Evolutionary conservation across 192 early-diverging fungal species (phyloP).

Genomic region (Radiomyces spectabilis): DNA sequence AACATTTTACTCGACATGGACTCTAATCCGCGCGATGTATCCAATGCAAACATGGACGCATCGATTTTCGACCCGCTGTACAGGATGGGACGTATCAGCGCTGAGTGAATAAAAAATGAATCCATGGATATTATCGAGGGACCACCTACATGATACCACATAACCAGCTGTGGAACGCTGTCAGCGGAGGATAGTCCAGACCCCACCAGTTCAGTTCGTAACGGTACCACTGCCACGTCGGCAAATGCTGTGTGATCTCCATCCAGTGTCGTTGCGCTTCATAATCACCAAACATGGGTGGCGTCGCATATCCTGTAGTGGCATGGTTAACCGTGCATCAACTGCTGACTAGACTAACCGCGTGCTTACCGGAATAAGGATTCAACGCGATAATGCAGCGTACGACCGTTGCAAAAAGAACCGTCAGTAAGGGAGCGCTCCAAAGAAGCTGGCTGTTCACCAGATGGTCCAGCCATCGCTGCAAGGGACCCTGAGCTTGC

Average conservation of each 20-base stretch:
- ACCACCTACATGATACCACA: slow-evolving; percentile 66
- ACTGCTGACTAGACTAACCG: not conserved
- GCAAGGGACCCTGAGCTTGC: slow-evolving; percentile 4
- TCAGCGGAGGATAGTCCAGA: slow-evolving; percentile 94
- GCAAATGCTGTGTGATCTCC: slow-evolving; percentile 83
- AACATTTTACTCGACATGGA: slow-evolving; percentile 69
- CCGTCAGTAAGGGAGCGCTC: slow-evolving; percentile 25
- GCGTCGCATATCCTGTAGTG: slow-evolving; percentile 42
- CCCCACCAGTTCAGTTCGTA: slow-evolving; percentile 91
- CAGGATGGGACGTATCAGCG: not conserved
- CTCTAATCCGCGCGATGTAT: slow-evolving; percentile 81
- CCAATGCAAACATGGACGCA: slow-evolving; percentile 79
- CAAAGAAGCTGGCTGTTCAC: slow-evolving; percentile 28
- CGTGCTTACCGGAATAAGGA: slow-evolving; percentile 64
- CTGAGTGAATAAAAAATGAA: not conserved
- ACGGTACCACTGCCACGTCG: slow-evolving; percentile 77
- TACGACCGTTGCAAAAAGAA: slow-evolving; percentile 47
- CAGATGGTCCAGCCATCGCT: slow-evolving; percentile 12
- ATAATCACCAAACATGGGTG: slow-evolving; percentile 92
- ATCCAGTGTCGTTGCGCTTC: slow-evolving; percentile 99
- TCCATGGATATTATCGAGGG: not conserved
- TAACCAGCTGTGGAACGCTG: slow-evolving; percentile 88
- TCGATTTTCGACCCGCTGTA: slow-evolving; percentile 66
- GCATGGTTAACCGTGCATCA: not conserved
- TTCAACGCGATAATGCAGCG: slow-evolving; percentile 59